These are phyloP conservation scores for Perkinsus olseni DNA, from an alignment of 169 alveolate genomes.

Conservation along the genomic window DNA sequence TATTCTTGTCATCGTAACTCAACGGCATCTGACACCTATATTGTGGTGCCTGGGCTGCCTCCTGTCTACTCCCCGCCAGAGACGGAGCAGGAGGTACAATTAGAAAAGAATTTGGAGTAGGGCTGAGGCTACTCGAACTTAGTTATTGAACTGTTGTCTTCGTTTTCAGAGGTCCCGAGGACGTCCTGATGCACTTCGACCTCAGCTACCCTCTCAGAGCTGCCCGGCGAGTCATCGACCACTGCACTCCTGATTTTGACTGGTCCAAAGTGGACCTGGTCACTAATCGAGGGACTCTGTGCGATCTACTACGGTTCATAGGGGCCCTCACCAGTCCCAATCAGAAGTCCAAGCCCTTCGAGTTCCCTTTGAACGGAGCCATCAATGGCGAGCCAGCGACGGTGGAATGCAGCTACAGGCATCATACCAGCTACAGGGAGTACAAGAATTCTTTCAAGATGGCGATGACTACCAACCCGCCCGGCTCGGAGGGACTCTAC, in stretches of 20 bases:
- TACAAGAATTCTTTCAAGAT: background rate
- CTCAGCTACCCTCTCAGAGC: background rate
- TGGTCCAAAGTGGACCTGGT: background rate
- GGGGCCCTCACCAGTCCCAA: background rate
- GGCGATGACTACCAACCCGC: background rate
- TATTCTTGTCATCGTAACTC: background rate
- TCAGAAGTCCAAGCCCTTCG: background rate
- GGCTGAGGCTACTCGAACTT: too few relatives aligned
- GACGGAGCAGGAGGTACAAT: background rate
- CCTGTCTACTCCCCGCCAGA: background rate
- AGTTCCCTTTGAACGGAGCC: background rate
- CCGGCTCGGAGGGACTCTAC: background rate
- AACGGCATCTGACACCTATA: background rate
- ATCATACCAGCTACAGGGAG: background rate
- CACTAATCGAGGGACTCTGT: background rate
- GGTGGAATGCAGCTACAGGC: background rate
- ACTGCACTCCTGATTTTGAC: background rate
- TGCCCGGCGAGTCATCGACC: background rate
- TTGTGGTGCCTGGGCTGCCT: background rate
- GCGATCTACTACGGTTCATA: background rate
- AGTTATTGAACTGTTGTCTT: background rate
- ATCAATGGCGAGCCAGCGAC: background rate
- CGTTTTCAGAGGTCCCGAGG: background rate
- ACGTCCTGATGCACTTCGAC: background rate
- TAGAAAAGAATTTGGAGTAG: background rate